Percentiles rank a stretch among this genome's conserved stretches.
phyloP scores from a whole-genome alignment of 495 filamentous ascomycete species.

The Aspergillus bridgeri region DNA sequence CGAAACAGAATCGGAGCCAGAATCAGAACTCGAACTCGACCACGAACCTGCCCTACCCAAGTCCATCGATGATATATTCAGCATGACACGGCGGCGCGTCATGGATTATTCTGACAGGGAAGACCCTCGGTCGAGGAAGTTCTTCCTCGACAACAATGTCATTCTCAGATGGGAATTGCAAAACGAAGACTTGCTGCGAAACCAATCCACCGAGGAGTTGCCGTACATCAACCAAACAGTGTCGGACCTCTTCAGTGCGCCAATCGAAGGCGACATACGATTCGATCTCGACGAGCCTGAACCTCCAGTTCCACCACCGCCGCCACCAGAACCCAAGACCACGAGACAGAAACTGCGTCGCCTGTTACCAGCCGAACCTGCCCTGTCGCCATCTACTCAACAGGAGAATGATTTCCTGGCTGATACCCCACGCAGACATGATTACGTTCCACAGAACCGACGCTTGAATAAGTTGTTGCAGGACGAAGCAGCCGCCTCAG shows the following conservation, averaged over 20 bases:
- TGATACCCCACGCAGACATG: background rate
- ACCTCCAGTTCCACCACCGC: background rate
- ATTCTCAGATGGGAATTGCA: slow-evolving; percentile 39
- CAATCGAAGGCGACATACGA: slow-evolving; percentile 31
- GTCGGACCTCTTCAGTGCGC: slow-evolving; percentile 24
- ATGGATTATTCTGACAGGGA: slow-evolving; percentile 5
- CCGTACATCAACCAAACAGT: slow-evolving; percentile 38
- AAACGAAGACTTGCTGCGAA: slow-evolving; percentile 30
- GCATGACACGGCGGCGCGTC: slow-evolving; percentile 11
- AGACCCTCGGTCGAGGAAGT: slow-evolving; percentile 17
- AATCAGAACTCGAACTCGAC: background rate
- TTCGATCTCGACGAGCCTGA: slow-evolving; percentile 27
- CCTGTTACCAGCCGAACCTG: background rate
- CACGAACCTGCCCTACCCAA: slow-evolving; percentile 13
- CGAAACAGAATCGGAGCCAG: background rate
- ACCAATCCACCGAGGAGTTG: slow-evolving; percentile 13
- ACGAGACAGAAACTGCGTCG: background rate
- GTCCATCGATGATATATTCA: slow-evolving; percentile 31
- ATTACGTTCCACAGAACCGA: background rate
- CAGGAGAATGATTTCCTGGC: background rate
- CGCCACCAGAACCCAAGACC: background rate
- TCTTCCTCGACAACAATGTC: slow-evolving; percentile 26
- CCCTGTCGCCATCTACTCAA: background rate
- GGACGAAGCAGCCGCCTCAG: slow-evolving; percentile 4
- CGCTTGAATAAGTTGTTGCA: background rate